These are phyloP conservation scores for Pleoardoris graminearum DNA, from an alignment of 2,329 filamentous ascomycete species.

Conservation along the genomic window DNA sequence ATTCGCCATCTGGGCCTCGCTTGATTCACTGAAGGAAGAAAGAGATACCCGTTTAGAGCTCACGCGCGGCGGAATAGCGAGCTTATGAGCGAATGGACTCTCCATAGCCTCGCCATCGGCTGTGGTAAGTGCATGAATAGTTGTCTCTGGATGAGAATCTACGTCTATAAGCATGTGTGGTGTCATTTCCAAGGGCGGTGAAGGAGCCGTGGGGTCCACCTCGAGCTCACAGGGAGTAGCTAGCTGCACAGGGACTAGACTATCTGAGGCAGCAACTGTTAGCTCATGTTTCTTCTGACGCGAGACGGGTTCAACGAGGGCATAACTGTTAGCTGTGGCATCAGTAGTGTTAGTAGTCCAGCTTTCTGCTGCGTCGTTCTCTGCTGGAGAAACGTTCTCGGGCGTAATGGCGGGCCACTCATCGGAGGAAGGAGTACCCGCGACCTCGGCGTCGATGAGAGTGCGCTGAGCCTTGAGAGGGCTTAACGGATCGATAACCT, in stretches of 20 bases:
- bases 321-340: not conserved
- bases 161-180: not conserved
- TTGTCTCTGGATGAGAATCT: not conserved
- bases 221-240: not conserved
- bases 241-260: not conserved
- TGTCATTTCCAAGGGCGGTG: not conserved
- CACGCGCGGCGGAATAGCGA: slow-evolving; percentile 16
- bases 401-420: slow-evolving; percentile 37
- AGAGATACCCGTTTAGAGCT: slow-evolving; percentile 25
- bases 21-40: not conserved
- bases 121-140: slow-evolving; percentile 9
- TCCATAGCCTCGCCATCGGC: slow-evolving; percentile 7
- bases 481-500: slow-evolving; percentile 33
- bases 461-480: slow-evolving; percentile 44
- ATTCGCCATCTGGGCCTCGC: not conserved
- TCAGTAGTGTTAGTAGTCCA: not conserved
- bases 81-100: slow-evolving; percentile 12
- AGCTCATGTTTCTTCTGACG: not conserved
- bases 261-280: not conserved
- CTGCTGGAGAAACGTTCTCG: slow-evolving; percentile 18
- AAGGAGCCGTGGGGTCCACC: not conserved
- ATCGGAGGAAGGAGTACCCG: slow-evolving; percentile 27
- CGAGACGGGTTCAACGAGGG: not conserved
- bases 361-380: not conserved
- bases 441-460: slow-evolving; percentile 46